These are phyloP conservation scores for Kewa caespitosa DNA, from an alignment of 179 eudicot genomes.

Conservation along the genomic window DNA sequence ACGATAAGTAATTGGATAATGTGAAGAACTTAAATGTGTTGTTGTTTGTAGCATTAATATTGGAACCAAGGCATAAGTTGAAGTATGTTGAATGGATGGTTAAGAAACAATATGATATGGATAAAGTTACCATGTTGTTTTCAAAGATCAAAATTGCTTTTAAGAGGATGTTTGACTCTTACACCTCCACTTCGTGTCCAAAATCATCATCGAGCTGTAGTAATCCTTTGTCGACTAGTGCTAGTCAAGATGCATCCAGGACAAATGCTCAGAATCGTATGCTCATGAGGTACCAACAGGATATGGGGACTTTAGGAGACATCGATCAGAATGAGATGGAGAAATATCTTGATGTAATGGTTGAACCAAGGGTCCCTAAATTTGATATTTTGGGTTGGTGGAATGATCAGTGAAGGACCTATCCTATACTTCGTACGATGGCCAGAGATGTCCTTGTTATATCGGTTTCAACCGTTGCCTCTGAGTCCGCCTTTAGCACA, in stretches of 20 bases:
- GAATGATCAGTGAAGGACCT: slow-evolving; percentile 10
- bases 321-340: neutral
- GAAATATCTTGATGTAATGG: neutral
- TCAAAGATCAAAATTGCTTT: neutral
- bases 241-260: neutral
- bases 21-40: slow-evolving; percentile 7
- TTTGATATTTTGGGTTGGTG: slow-evolving; percentile 14
- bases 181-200: neutral
- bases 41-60: slow-evolving; percentile 4
- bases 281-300: neutral
- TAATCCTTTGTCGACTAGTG: neutral
- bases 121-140: neutral
- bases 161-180: neutral
- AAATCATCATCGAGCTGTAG: neutral
- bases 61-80: slow-evolving; percentile 14
- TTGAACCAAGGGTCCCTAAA: neutral
- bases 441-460: neutral
- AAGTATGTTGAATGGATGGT: neutral
- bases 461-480: slow-evolving; percentile 10
- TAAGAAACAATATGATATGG: neutral
- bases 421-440: neutral
- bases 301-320: neutral
- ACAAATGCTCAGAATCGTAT: neutral
- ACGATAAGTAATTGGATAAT: slow-evolving; percentile 4
- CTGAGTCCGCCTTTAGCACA: slow-evolving; percentile 11